Percentiles rank a stretch among this genome's conserved stretches.
Conservation (phyloP, 768 basidiomycete genomes). For the Tricholoma bakamatsutake region DNA sequence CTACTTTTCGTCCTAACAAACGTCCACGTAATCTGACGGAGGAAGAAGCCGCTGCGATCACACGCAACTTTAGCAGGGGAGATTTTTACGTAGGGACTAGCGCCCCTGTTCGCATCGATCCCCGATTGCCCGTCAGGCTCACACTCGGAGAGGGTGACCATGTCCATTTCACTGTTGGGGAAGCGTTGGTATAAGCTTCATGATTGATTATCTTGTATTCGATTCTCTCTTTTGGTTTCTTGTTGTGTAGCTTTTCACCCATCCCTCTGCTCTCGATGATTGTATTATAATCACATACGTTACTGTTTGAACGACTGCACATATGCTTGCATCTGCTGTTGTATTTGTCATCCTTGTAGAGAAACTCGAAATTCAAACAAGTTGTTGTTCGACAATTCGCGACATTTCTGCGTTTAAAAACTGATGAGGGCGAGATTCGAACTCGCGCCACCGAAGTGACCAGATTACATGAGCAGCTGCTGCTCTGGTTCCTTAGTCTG, state of each 20-base stretch:
- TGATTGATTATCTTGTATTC: too few species aligned
- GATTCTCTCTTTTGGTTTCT: background rate
- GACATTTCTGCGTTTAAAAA: background rate
- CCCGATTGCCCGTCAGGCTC: constrained; percentile 70
- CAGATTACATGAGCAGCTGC: background rate
- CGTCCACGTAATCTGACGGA: constrained; percentile 77
- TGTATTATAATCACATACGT: background rate
- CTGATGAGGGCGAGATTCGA: constrained; percentile 1
- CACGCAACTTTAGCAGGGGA: constrained; percentile 73
- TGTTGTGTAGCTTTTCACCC: constrained; percentile 1
- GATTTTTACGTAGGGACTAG: constrained; percentile 80
- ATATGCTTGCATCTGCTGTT: background rate
- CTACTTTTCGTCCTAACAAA: constrained; percentile 76
- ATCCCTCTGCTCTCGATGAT: background rate
- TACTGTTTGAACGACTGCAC: background rate
- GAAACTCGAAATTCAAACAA: too few species aligned
- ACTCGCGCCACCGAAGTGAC: constrained; percentile 2
- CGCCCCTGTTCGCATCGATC: constrained; percentile 79
- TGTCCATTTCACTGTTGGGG: constrained; percentile 58
- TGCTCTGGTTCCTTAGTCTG: constrained; percentile 46
- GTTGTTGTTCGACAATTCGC: too few species aligned
- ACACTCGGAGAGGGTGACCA: constrained; percentile 80
- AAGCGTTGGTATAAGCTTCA: constrained; percentile 29
- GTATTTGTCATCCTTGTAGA: background rate
- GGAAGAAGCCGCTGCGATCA: constrained; percentile 79